phyloP scores from a whole-genome alignment of 2,329 filamentous ascomycete genomes.

The Pseudogymnoascus sp. region DNA sequence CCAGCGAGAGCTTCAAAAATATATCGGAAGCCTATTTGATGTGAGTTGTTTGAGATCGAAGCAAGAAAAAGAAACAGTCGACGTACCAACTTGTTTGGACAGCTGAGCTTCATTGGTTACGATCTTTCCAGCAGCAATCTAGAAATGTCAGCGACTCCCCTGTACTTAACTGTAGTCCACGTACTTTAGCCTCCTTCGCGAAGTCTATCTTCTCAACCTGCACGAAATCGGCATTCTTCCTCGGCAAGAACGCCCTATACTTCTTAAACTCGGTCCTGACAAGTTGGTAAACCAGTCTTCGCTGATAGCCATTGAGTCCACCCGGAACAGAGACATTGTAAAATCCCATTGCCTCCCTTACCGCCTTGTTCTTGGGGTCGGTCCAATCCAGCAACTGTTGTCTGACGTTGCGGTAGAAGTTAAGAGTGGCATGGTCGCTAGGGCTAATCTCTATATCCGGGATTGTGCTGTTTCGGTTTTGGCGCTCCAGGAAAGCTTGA shows the following conservation, averaged over 20 bases:
- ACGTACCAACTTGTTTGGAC: not conserved
- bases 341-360: conserved; percentile 26
- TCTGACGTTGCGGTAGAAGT: conserved; percentile 21
- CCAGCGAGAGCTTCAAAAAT: conserved; percentile 27
- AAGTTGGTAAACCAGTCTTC: conserved; percentile 56
- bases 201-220: conserved; percentile 24
- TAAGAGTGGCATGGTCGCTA: conserved; percentile 18
- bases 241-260: conserved; percentile 18
- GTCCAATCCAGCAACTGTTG: conserved; percentile 8
- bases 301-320: conserved; percentile 49
- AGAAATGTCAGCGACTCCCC: not conserved
- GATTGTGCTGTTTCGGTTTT: conserved; percentile 20
- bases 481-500: conserved; percentile 26
- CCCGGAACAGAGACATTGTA: conserved; percentile 37
- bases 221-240: conserved; percentile 24
- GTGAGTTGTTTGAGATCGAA: conserved; percentile 28
- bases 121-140: not conserved
- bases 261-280: conserved; percentile 51
- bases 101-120: not conserved
- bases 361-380: not conserved
- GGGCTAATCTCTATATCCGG: conserved; percentile 21
- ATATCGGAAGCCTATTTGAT: conserved; percentile 22
- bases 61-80: not conserved
- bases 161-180: not conserved
- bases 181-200: conserved; percentile 21